Conservation (phyloP, 352 stramenopile species). For the Globisporangium acanthophoron region DNA sequence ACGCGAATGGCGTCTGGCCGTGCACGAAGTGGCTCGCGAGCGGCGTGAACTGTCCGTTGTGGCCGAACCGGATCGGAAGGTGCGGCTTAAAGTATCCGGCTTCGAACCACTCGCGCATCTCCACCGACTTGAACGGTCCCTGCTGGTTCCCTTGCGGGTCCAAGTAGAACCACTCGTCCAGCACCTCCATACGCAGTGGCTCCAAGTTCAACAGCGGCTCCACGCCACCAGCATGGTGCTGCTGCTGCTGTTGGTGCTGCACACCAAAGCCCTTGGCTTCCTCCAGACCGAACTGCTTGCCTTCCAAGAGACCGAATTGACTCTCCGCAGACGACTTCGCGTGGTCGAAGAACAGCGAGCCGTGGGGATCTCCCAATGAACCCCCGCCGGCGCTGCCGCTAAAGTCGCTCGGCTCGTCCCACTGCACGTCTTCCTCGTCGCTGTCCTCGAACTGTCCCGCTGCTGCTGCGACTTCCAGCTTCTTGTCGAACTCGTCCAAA, state of each 20-base stretch:
- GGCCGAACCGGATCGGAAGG: constrained; percentile 79
- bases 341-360: constrained; percentile 10
- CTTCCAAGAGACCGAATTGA: constrained; percentile 27
- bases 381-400: constrained; percentile 10
- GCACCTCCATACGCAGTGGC: constrained; percentile 33
- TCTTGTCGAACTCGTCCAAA: constrained; percentile 77
- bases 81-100: constrained; percentile 87
- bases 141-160: constrained; percentile 79
- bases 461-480: constrained; percentile 63
- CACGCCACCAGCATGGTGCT: not conserved
- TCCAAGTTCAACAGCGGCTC: constrained; percentile 18
- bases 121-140: constrained; percentile 77
- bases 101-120: constrained; percentile 89
- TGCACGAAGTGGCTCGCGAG: constrained; percentile 73
- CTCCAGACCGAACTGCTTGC: constrained; percentile 25
- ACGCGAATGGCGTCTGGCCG: constrained; percentile 63
- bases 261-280: constrained; percentile 12
- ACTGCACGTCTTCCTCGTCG: constrained; percentile 59
- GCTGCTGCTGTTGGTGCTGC: constrained; percentile 5
- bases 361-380: constrained; percentile 21
- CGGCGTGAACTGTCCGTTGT: constrained; percentile 64
- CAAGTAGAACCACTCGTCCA: constrained; percentile 85
- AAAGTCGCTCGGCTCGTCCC: constrained; percentile 36
- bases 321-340: constrained; percentile 7
- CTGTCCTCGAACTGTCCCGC: constrained; percentile 83